These are phyloP conservation scores for Trichosanthes cucumerina DNA, from an alignment of 306 rosid genomes.

Conservation along the genomic window DNA sequence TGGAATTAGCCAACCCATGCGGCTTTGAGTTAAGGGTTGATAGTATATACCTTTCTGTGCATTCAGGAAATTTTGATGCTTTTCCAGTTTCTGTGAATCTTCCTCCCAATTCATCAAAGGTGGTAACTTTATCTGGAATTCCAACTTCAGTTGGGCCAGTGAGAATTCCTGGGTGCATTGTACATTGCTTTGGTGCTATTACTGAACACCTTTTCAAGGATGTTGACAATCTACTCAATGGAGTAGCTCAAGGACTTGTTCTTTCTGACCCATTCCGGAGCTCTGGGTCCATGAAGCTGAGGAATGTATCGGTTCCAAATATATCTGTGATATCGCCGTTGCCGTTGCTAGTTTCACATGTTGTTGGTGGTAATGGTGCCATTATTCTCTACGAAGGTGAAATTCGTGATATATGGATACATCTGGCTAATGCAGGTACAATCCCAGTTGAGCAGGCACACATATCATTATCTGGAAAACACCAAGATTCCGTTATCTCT, in stretches of 20 bases:
- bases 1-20: constrained; percentile 93
- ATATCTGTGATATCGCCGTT: constrained; percentile 71
- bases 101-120: constrained; percentile 84
- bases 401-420: constrained; percentile 79
- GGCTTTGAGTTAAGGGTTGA: constrained; percentile 94
- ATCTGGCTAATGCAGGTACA: constrained; percentile 93
- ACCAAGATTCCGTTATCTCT: constrained; percentile 79
- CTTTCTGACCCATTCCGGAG: constrained; percentile 95
- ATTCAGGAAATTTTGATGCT: constrained; percentile 83
- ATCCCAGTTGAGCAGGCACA: constrained; percentile 89
- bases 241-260: constrained; percentile 92
- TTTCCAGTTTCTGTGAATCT: constrained; percentile 79
- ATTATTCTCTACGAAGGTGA: constrained; percentile 90
- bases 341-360: constrained; percentile 67
- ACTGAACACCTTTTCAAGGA: constrained; percentile 93
- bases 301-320: constrained; percentile 64
- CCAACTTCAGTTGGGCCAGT: constrained; percentile 79
- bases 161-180: constrained; percentile 82
- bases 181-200: constrained; percentile 94
- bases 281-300: constrained; percentile 86
- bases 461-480: constrained; percentile 80
- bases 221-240: constrained; percentile 93
- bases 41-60: constrained; percentile 87
- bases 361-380: constrained; percentile 94
- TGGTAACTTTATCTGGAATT: constrained; percentile 81